A percentile compares a stretch with the other conserved stretches of the same genome.
These are phyloP conservation scores for Phaeosphaeriaceae sp. DNA, from an alignment of 2,329 filamentous ascomycete species.

Conservation along the genomic window DNA sequence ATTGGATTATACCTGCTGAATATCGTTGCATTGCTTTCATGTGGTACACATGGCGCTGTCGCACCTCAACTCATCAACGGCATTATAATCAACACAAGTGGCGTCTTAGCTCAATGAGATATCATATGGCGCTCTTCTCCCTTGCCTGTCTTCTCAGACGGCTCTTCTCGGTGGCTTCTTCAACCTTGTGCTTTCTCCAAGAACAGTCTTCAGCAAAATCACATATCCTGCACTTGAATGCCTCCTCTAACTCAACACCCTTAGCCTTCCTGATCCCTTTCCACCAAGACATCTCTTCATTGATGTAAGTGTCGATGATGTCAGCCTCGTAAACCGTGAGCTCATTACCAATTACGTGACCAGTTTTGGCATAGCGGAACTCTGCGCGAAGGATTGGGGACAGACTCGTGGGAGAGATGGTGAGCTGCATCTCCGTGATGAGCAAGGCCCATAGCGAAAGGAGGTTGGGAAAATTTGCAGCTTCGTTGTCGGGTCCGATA, in stretches of 20 bases:
- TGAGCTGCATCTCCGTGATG: constrained; percentile 63
- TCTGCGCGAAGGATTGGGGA: constrained; percentile 64
- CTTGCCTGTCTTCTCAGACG: constrained; percentile 28
- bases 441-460: constrained; percentile 67
- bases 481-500: constrained; percentile 58
- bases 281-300: constrained; percentile 85
- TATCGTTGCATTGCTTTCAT: not conserved
- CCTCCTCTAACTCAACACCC: constrained; percentile 83
- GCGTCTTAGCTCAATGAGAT: too few species aligned
- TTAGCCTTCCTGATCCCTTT: constrained; percentile 73
- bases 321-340: constrained; percentile 71
- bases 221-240: constrained; percentile 85
- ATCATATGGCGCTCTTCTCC: constrained; percentile 26
- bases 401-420: constrained; percentile 58
- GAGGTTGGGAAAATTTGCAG: constrained; percentile 67
- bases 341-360: constrained; percentile 63
- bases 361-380: constrained; percentile 57
- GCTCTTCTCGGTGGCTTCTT: constrained; percentile 59
- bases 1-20: too few species aligned
- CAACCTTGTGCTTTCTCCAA: constrained; percentile 77
- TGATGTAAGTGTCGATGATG: constrained; percentile 70
- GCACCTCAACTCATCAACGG: too few species aligned
- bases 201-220: constrained; percentile 81
- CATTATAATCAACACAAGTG: too few species aligned
- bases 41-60: too few species aligned